Evolutionary conservation across 208 protist genomes (phyloP), one percentile per base, ranked within the genome.

Genomic region (Trypanosoma congolense): DNA sequence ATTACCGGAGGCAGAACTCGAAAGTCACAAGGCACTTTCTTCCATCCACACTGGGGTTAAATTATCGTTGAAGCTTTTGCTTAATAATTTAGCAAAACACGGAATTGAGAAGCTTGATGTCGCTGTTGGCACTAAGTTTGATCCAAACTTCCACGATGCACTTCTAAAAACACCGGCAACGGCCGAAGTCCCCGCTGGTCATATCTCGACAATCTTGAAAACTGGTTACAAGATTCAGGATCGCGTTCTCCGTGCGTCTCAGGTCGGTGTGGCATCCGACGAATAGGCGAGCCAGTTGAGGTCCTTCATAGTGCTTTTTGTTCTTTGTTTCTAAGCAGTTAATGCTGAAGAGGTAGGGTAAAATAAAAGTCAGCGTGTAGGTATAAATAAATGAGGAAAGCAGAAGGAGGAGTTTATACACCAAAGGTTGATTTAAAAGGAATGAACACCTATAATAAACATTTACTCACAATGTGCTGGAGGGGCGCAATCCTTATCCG

Each of bases 111-210:
- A 86, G 61, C 79, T 96, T 73, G 73, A 79, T 30, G 73, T 90
- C 26, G 62, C 53, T 1, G 52, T 76, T 41, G 88, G 88, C 22
- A 61, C 51, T 3, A 71, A 73, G 36, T 97, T 97, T 61, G 88
- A 97, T 70, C 87, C 83, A 3, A 89, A 93, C 56, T 31, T 83
- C 43, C 92, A 97, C 70, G 88, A 97, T 56, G 92, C 92, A 6
- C 63, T 97, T 53, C 77, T 92, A 21, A 87, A 80, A 49, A 81
- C 73, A 28, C 75, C 88, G 9, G 50, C 76, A 4, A 87, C 75
- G 0, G 75, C 78, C 4, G 56, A 73, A 29, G 40, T 65, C 8
- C 78, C 80, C 3, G 22, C 28, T 3, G 84, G 86, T 31, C 72
- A 68, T 24, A 69, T 97, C 21, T 83, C 83, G 4, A 61, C 73